A percentile compares a stretch with the other conserved stretches of the same genome.
phyloP scores from a whole-genome alignment of 2,329 filamentous ascomycete genomes.

The Ascosphaera acerosa region DNA sequence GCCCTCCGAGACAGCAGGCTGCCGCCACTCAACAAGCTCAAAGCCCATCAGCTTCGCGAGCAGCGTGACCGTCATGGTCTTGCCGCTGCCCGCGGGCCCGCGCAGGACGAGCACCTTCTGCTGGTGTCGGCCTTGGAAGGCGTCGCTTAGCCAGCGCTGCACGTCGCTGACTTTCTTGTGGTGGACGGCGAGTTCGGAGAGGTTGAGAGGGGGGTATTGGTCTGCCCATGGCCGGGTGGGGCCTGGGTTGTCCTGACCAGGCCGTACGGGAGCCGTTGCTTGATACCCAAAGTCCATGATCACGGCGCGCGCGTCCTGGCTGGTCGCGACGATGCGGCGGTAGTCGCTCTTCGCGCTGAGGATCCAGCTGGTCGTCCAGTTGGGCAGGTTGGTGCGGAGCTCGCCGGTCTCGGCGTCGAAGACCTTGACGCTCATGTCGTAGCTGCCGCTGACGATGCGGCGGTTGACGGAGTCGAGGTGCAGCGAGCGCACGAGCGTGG shows the following conservation, averaged over 20 bases:
- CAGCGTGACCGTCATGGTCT: constrained; percentile 64
- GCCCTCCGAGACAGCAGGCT: constrained; percentile 39
- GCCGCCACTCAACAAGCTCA: constrained; percentile 73
- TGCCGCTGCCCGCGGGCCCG: constrained; percentile 73
- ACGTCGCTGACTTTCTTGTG: constrained; percentile 86
- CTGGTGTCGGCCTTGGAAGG: constrained; percentile 31
- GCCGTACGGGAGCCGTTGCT: no score
- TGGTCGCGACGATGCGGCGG: constrained; percentile 76
- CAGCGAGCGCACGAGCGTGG: constrained; percentile 63
- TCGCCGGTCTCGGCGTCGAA: constrained; percentile 65
- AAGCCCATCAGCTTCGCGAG: constrained; percentile 54
- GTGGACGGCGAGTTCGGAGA: constrained; percentile 78
- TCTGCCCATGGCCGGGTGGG: constrained; percentile 85
- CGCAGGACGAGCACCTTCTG: constrained; percentile 62
- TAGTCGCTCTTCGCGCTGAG: constrained; percentile 91
- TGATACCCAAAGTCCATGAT: constrained; percentile 80
- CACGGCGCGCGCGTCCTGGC: constrained; percentile 75
- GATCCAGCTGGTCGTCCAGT: constrained; percentile 94
- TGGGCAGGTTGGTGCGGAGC: constrained; percentile 61
- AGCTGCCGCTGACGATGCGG: constrained; percentile 72
- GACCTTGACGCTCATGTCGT: constrained; percentile 88
- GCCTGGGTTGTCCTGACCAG: no score
- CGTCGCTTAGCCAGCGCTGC: constrained; percentile 52
- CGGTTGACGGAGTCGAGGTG: constrained; percentile 75
- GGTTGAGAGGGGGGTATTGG: constrained; percentile 44